Conservation (phyloP, 768 basidiomycete species). For the Cystobasidium onofrii region DNA sequence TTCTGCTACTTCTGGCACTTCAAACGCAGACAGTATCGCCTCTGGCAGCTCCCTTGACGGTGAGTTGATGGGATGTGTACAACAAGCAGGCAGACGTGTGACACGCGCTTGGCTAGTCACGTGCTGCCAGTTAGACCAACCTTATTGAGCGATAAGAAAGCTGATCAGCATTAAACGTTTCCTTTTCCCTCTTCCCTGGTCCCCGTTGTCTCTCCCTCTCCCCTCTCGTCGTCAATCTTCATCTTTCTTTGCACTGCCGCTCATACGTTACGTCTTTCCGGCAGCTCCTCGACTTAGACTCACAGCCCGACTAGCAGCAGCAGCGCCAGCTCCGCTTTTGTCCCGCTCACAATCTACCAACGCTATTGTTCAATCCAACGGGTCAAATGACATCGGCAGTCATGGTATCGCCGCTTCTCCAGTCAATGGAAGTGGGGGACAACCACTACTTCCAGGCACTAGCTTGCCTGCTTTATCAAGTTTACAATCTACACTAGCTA, state of each 20-base stretch:
- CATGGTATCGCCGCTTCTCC: not conserved
- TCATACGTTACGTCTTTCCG: not conserved
- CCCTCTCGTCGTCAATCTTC: not conserved
- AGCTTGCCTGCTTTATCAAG: not conserved
- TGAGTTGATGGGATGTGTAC: not conserved
- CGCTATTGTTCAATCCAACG: not conserved
- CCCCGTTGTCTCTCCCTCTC: not conserved
- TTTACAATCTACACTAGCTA: not conserved
- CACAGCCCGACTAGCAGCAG: constrained; percentile 13
- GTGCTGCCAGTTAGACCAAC: not conserved
- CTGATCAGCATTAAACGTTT: not conserved
- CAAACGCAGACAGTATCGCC: not conserved
- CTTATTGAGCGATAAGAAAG: not conserved
- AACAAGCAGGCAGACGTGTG: not conserved
- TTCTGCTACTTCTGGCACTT: not conserved
- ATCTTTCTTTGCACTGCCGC: not conserved
- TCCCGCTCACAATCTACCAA: constrained; percentile 15
- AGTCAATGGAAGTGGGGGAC: not conserved
- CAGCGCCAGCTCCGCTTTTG: constrained; percentile 7
- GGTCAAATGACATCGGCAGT: not conserved
- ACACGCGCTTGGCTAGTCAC: not conserved
- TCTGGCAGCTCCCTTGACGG: not conserved
- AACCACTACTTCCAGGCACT: not conserved
- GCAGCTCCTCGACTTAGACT: constrained; percentile 4
- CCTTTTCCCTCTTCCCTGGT: not conserved